Evolutionary conservation across 2,329 filamentous ascomycete genomes (phyloP).

Genomic region (Cladophialophora chaetospira): DNA sequence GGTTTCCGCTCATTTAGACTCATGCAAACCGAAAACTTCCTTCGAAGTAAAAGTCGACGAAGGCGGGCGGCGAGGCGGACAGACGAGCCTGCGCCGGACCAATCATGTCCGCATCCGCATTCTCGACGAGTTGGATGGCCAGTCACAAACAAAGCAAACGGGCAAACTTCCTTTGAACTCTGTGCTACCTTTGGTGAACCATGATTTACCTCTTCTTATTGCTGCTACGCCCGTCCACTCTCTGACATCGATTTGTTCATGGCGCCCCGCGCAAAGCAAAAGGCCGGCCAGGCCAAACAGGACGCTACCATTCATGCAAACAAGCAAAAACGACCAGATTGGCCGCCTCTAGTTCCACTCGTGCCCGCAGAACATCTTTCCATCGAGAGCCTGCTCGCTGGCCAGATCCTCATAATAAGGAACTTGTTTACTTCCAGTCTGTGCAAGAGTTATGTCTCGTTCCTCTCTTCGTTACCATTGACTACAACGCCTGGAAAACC

Average conservation of each 20-base stretch:
- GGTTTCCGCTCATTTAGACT: not conserved
- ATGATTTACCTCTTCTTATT: not conserved
- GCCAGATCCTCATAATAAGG: conserved; percentile 72
- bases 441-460: conserved; percentile 74
- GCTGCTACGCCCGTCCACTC: not conserved
- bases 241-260: conserved; percentile 1
- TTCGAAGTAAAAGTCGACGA: conserved; percentile 10
- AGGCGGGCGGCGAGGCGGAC: conserved; percentile 11
- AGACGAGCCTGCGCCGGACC: conserved; percentile 9
- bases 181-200: not conserved
- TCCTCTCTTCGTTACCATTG: conserved; percentile 70
- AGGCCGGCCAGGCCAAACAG: conserved; percentile 1
- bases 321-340: conserved; percentile 52
- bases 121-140: not conserved
- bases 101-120: conserved; percentile 12
- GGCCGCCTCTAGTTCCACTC: conserved; percentile 71
- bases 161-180: not conserved
- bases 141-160: not conserved
- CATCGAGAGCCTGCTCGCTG: conserved; percentile 58
- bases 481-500: conserved; percentile 76
- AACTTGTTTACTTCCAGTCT: conserved; percentile 74
- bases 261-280: conserved; percentile 24
- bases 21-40: conserved; percentile 14
- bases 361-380: conserved; percentile 66
- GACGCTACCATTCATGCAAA: conserved; percentile 5